A percentile compares a stretch with the other conserved stretches of the same genome.
Evolutionary conservation across 192 early-diverging fungal species (phyloP).

Genomic region (Coemansia sp.): DNA sequence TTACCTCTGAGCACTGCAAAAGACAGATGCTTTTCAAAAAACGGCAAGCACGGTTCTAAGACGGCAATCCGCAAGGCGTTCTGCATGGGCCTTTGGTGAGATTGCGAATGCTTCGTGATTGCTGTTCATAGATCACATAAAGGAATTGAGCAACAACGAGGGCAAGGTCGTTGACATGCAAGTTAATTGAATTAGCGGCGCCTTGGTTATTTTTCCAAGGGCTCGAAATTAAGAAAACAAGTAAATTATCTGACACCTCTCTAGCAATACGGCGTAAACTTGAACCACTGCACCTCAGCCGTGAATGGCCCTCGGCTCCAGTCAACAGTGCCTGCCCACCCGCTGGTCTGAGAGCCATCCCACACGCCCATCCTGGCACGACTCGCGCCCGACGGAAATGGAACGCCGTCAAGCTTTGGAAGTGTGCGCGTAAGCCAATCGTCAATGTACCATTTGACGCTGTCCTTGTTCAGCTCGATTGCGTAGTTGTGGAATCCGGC

Average conservation of each 20-base stretch:
- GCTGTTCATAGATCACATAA: not conserved
- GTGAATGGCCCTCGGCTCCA: conserved; percentile 38
- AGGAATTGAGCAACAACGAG: not conserved
- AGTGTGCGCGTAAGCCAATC: conserved; percentile 54
- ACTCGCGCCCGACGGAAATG: conserved; percentile 38
- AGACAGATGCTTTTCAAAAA: not conserved
- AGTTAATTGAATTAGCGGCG: not conserved
- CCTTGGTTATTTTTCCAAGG: not conserved
- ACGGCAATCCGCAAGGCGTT: not conserved
- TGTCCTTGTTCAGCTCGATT: conserved; percentile 60
- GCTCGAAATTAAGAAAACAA: not conserved
- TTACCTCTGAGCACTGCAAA: not conserved
- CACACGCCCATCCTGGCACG: conserved; percentile 52
- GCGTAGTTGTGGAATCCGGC: conserved; percentile 59
- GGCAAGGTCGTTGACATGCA: not conserved
- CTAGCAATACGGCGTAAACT: conserved; percentile 40
- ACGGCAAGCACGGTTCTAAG: not conserved
- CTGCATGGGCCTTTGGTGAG: not conserved
- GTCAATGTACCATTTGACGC: conserved; percentile 64
- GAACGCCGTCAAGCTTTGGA: conserved; percentile 16
- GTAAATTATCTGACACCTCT: not conserved
- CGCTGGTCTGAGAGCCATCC: conserved; percentile 51
- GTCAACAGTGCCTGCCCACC: conserved; percentile 54
- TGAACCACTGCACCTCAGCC: conserved; percentile 41
- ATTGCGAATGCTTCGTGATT: not conserved